Conservation (phyloP, 176 grass and related monocot genomes). For the Aechmea fasciata region DNA sequence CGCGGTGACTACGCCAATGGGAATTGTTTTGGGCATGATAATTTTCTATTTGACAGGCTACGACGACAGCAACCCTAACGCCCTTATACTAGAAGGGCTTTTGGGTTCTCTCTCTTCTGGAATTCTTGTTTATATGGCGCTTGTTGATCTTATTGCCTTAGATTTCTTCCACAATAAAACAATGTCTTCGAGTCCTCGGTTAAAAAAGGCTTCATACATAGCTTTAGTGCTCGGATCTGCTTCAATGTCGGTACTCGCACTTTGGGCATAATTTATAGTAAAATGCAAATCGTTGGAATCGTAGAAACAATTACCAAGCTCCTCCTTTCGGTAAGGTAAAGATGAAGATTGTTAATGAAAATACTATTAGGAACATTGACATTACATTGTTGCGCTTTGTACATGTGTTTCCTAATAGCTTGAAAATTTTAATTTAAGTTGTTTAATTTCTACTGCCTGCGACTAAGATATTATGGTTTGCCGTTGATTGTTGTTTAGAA, state of each 20-base stretch:
- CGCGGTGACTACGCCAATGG: conserved; percentile 76
- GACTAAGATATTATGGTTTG: background rate
- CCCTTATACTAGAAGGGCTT: conserved; percentile 80
- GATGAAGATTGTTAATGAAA: too few relatives aligned
- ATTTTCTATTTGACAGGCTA: conserved; percentile 91
- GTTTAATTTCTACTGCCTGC: background rate
- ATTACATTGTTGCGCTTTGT: too few relatives aligned
- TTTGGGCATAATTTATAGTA: conserved; percentile 42
- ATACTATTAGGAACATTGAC: too few relatives aligned
- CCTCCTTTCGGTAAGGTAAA: too few relatives aligned
- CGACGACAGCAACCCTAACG: conserved; percentile 83
- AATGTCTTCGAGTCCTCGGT: conserved; percentile 44
- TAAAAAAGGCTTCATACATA: conserved; percentile 71
- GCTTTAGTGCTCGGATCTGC: conserved; percentile 87
- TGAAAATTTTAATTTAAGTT: background rate
- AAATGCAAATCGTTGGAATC: conserved; percentile 10
- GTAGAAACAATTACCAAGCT: background rate
- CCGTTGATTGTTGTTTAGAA: background rate
- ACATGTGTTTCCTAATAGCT: background rate
- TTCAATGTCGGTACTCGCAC: conserved; percentile 89
- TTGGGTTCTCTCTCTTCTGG: conserved; percentile 82
- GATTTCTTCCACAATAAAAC: conserved; percentile 97
- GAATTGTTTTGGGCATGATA: conserved; percentile 85
- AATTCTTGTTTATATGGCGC: conserved; percentile 84
- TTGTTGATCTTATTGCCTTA: conserved; percentile 83